These are phyloP conservation scores for Nicotiana sylvestris DNA, from an alignment of 257 asterid genomes.

Conservation along the genomic window DNA sequence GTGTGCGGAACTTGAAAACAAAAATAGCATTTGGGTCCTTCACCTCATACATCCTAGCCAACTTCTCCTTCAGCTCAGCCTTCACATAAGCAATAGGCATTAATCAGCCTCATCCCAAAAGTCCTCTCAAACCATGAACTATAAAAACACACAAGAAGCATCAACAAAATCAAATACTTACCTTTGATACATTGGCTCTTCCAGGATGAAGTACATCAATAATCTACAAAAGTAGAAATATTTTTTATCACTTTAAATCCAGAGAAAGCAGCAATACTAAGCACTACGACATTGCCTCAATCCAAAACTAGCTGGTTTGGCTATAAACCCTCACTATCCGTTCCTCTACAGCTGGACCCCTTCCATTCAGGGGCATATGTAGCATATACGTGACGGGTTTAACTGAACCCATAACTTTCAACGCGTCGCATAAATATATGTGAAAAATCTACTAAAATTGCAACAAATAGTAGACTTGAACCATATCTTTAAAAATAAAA, in stretches of 20 bases:
- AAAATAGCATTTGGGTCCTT: conserved; percentile 19
- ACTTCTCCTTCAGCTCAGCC: conserved; percentile 21
- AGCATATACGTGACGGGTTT: no score
- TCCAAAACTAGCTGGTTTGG: background rate
- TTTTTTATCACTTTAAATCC: background rate
- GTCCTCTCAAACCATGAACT: background rate
- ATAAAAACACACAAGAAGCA: background rate
- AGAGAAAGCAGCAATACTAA: background rate
- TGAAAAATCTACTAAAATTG: no score
- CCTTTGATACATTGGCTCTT: conserved; percentile 24
- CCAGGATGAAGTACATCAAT: conserved; percentile 25
- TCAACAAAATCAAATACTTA: background rate
- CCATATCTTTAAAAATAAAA: no score
- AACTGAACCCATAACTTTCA: no score
- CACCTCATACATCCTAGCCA: conserved; percentile 21
- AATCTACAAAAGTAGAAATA: conserved; percentile 3
- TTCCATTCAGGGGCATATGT: no score
- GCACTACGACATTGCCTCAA: background rate
- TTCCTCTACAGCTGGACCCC: background rate
- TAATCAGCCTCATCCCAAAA: background rate
- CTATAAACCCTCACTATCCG: background rate
- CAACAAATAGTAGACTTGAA: no score
- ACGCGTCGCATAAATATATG: no score
- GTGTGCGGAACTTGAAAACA: conserved; percentile 23
- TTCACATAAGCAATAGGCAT: background rate